Percentiles rank a stretch among this genome's conserved stretches.
Evolutionary conservation across 2,329 filamentous ascomycete genomes (phyloP).

Genomic region (Emmonsiellopsis sp.): DNA sequence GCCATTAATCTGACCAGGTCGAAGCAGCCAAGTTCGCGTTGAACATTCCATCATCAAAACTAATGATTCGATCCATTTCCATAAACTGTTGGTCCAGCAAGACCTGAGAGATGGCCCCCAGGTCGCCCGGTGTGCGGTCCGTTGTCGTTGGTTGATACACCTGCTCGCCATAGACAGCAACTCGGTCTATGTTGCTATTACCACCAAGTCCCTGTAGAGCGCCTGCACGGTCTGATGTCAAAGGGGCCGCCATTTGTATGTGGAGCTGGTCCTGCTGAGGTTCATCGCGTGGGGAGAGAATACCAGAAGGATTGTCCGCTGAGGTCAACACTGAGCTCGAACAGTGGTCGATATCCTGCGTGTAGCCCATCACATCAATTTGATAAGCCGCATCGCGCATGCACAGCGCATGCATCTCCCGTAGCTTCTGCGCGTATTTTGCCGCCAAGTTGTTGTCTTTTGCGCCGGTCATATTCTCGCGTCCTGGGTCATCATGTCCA

Average conservation of each 20-base stretch:
- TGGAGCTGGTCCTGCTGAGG: neutral
- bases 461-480: too few relatives aligned
- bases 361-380: neutral
- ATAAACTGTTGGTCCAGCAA: constrained; percentile 12
- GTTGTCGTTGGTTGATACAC: neutral
- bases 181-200: neutral
- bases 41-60: constrained; percentile 7
- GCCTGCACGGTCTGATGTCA: neutral
- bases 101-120: neutral
- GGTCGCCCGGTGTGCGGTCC: neutral
- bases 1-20: neutral
- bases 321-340: neutral
- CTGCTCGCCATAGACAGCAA: neutral
- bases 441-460: constrained; percentile 24
- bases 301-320: neutral
- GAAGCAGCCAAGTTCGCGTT: neutral
- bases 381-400: neutral
- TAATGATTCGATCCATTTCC: constrained; percentile 15
- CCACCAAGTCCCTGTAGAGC: neutral
- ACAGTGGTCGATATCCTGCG: neutral
- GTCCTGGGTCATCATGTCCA: neutral
- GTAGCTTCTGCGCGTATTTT: constrained; percentile 25
- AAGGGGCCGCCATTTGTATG: neutral
- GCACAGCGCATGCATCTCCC: neutral
- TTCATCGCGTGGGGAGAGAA: neutral